These are phyloP conservation scores for Salix koriyanagi DNA, from an alignment of 345 rosid genomes.

Conservation along the genomic window DNA sequence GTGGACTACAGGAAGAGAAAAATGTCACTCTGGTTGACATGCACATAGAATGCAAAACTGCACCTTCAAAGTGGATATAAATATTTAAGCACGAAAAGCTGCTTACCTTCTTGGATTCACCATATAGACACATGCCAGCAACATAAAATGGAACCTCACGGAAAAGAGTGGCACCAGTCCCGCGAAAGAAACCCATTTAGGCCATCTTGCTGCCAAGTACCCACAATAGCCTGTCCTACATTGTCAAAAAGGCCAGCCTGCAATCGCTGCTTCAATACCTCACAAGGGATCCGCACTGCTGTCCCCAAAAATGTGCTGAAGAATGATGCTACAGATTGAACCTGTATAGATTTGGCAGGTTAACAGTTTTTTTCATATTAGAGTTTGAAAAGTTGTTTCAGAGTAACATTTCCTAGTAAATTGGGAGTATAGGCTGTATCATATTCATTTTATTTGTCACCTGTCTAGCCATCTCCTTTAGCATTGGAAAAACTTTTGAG, in stretches of 20 bases:
- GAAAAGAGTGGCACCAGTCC: slow-evolving; percentile 93
- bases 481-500: not conserved
- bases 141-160: slow-evolving; percentile 97
- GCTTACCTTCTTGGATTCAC: slow-evolving; percentile 91
- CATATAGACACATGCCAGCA: slow-evolving; percentile 89
- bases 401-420: not conserved
- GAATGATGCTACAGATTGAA: slow-evolving; percentile 90
- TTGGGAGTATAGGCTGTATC: not conserved
- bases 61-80: not conserved
- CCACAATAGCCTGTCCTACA: slow-evolving; percentile 86
- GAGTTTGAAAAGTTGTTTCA: not conserved
- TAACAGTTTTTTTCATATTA: not conserved
- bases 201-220: slow-evolving; percentile 95
- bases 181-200: slow-evolving; percentile 91
- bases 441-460: not conserved
- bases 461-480: not conserved
- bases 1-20: not conserved
- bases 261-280: slow-evolving; percentile 93
- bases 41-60: not conserved
- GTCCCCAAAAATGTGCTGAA: slow-evolving; percentile 94
- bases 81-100: not conserved
- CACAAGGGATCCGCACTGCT: slow-evolving; percentile 90
- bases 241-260: slow-evolving; percentile 88
- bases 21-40: not conserved
- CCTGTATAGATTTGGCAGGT: slow-evolving; percentile 37